These are phyloP conservation scores for Mesembryanthemum crystallinum DNA, from an alignment of 148 eudicot species.

Conservation along the genomic window DNA sequence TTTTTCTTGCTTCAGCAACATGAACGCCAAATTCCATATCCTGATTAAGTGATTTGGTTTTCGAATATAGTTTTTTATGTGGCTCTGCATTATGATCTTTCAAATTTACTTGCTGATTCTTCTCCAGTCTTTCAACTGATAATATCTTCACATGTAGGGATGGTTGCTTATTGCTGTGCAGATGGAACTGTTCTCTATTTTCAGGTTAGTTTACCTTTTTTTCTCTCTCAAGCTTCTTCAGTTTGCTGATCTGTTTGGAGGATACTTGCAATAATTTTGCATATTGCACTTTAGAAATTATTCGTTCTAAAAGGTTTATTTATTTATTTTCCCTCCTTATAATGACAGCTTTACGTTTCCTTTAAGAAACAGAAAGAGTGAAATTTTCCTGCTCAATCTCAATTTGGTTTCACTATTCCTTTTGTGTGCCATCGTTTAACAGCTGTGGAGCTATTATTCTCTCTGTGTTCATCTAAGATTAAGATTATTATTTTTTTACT, in stretches of 20 bases:
- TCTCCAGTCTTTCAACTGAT: not conserved
- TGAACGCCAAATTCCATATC: not conserved
- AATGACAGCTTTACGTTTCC: not conserved
- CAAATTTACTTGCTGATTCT: not conserved
- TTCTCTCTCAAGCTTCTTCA: constrained; percentile 1
- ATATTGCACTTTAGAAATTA: not conserved
- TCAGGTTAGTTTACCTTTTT: constrained; percentile 47
- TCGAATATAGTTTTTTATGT: not conserved
- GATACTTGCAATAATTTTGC: not conserved
- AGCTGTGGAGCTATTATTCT: not conserved
- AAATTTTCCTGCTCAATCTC: not conserved
- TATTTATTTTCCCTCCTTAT: not conserved
- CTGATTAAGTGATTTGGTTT: not conserved
- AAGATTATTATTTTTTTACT: not conserved
- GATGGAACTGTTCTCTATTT: constrained; percentile 74
- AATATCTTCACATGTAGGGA: constrained; percentile 39
- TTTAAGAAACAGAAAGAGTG: too few species aligned
- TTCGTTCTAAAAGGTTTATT: not conserved
- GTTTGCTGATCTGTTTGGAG: not conserved
- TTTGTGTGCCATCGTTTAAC: not conserved
- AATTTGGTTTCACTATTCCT: not conserved
- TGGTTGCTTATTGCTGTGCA: constrained; percentile 85
- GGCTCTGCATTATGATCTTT: not conserved
- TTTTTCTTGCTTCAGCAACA: not conserved
- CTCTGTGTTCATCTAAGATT: not conserved